Evolutionary conservation across 2,329 filamentous ascomycete genomes (phyloP), one percentile per base, ranked within the genome.

Genomic region (Ceratocystis variospora): DNA sequence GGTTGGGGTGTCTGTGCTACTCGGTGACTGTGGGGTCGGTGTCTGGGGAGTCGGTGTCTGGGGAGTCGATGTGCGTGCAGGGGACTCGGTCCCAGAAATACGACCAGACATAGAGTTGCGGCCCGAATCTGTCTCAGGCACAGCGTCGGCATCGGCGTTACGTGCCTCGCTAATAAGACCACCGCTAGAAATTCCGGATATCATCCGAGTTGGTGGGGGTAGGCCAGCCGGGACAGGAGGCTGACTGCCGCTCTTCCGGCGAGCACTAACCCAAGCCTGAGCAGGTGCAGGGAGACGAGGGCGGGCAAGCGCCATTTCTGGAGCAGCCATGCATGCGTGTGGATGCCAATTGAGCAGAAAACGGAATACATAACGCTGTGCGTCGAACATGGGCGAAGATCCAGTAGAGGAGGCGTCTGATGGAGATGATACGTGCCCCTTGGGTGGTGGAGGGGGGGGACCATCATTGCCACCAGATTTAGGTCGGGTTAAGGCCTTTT

Each of bases 241-340:
- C 3, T 73, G 76, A 69, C 75, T 78, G 25, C 76, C 76, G 59
- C 72, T 75, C 8, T 75, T 74, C 10, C 75, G 69, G 10, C 77
- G 74, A 1, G 74, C 74, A 31, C 75, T 78, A 10, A 92, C 77
- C 67, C 83, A 81, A 12, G 81, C 77, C 71, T 93, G 88, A 0
- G 89, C 88, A 0, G 87, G 82, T 2, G 80, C 79, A 0, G 89
- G 89, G 3, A 94, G 80, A 12, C 86, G 80, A 1, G 89, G 89
- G 4, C 84, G 81, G 25, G 79, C 80, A 22, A 92, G 77, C 64
- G 82, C 79, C 69, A 81, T 79, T 22, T 79, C 74, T 28, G 81
- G 81, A 5, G 76, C 72, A 17, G 63, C 19, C 31, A 53, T 44
- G 12, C 44, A 65, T 8, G 66, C 66, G 22, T 65, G 63, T 62